Conservation (phyloP, 306 rosid genomes). For the Gleditsia sinensis region DNA sequence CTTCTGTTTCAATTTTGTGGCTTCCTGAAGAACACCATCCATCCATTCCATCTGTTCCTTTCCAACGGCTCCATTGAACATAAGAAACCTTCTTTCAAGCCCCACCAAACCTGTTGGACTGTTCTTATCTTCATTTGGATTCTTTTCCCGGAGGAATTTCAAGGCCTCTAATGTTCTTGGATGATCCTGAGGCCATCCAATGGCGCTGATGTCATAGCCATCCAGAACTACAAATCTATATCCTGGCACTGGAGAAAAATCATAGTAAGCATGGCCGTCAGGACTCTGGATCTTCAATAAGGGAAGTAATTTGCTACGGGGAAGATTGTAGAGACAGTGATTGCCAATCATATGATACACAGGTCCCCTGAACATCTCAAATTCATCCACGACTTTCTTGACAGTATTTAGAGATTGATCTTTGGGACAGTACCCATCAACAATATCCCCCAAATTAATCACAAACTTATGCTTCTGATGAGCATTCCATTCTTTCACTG, state of each 20-base stretch:
- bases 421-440: conserved; percentile 87
- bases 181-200: conserved; percentile 91
- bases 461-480: conserved; percentile 61
- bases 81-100: conserved; percentile 77
- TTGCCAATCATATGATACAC: conserved; percentile 89
- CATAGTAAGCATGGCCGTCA: conserved; percentile 67
- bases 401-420: conserved; percentile 67
- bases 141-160: conserved; percentile 63
- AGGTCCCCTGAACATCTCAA: conserved; percentile 62
- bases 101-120: conserved; percentile 72
- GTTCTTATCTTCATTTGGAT: conserved; percentile 85
- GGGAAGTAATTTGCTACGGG: conserved; percentile 73
- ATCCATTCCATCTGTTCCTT: conserved; percentile 88
- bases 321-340: conserved; percentile 96
- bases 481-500: conserved; percentile 75
- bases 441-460: conserved; percentile 83
- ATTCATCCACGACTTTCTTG: conserved; percentile 57
- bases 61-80: conserved; percentile 94
- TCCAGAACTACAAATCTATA: conserved; percentile 83
- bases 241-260: conserved; percentile 70
- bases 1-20: conserved; percentile 68
- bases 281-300: conserved; percentile 56
- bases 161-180: conserved; percentile 62
- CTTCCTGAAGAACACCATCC: conserved; percentile 59
- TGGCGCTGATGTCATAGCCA: conserved; percentile 84